Evolutionary conservation across 805 yeast genomes (phyloP).

Genomic region (Metschnikowia orientalis): DNA sequence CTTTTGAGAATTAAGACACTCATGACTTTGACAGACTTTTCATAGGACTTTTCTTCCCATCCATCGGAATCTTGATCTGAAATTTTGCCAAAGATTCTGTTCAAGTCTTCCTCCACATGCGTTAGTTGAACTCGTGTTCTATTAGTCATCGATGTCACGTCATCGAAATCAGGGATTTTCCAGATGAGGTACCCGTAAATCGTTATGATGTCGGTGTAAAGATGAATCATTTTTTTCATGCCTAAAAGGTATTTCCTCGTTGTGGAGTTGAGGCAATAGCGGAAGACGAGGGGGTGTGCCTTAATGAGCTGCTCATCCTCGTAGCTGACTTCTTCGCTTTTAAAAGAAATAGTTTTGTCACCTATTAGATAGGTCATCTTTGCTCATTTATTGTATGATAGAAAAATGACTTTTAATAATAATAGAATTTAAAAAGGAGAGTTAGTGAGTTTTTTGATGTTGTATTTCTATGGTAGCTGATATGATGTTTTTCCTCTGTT

Average conservation of each 20-base stretch:
- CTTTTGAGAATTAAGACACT: slow-evolving; percentile 15
- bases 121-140: slow-evolving; percentile 19
- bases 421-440: background rate
- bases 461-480: background rate
- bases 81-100: slow-evolving; percentile 23
- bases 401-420: background rate
- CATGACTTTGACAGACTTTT: slow-evolving; percentile 19
- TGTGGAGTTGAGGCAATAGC: slow-evolving; percentile 31
- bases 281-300: slow-evolving; percentile 29
- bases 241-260: slow-evolving; percentile 24
- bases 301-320: slow-evolving; percentile 26
- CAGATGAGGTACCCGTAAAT: slow-evolving; percentile 36
- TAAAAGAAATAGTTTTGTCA: slow-evolving; percentile 26
- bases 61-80: slow-evolving; percentile 8
- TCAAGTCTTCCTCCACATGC: slow-evolving; percentile 31
- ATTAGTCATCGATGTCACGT: slow-evolving; percentile 31
- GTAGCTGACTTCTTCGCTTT: slow-evolving; percentile 15
- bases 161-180: slow-evolving; percentile 40
- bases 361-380: slow-evolving; percentile 40
- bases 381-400: background rate
- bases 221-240: slow-evolving; percentile 32
- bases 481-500: slow-evolving; percentile 8
- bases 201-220: slow-evolving; percentile 35
- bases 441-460: background rate
- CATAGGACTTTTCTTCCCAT: slow-evolving; percentile 29